Evolutionary conservation across 179 eudicot species (phyloP).

Genomic region (Beta macrorhiza): DNA sequence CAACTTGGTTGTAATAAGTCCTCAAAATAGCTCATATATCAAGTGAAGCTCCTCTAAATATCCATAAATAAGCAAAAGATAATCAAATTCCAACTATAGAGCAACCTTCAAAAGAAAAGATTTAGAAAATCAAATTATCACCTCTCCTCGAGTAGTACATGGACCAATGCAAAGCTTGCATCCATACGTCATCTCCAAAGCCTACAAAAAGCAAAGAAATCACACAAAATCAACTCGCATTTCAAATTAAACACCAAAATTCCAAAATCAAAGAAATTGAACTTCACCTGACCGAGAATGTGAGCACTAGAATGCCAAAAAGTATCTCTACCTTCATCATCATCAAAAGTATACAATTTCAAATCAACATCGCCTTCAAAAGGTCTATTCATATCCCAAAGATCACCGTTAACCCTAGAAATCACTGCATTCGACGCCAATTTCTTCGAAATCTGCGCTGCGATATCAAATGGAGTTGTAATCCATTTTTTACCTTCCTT

Average conservation of each 20-base stretch:
- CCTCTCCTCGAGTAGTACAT: conserved; percentile 97
- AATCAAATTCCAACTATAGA: not conserved
- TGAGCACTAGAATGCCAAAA: conserved; percentile 99
- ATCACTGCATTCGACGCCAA: conserved; percentile 79
- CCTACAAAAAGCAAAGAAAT: conserved; percentile 38
- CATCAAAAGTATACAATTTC: conserved; percentile 66
- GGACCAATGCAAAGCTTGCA: conserved; percentile 96
- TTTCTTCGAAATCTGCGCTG: conserved; percentile 75
- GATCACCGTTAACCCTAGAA: conserved; percentile 55
- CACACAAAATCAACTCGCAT: not conserved
- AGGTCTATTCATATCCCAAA: conserved; percentile 93
- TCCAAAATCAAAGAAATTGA: not conserved
- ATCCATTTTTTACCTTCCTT: conserved; percentile 84
- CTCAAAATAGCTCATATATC: not conserved
- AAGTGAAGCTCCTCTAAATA: not conserved
- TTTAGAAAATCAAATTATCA: conserved; percentile 18
- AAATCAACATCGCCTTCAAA: conserved; percentile 78
- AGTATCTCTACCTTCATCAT: conserved; percentile 87
- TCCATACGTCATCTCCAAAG: conserved; percentile 82
- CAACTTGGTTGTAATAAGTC: not conserved
- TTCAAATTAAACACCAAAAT: conserved; percentile 7
- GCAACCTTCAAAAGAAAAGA: not conserved
- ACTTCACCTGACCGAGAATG: conserved; percentile 77
- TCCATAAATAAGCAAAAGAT: not conserved
- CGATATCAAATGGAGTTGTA: conserved; percentile 71